Conservation (phyloP, 2,329 filamentous ascomycete species). For the Botrytis fabae region DNA sequence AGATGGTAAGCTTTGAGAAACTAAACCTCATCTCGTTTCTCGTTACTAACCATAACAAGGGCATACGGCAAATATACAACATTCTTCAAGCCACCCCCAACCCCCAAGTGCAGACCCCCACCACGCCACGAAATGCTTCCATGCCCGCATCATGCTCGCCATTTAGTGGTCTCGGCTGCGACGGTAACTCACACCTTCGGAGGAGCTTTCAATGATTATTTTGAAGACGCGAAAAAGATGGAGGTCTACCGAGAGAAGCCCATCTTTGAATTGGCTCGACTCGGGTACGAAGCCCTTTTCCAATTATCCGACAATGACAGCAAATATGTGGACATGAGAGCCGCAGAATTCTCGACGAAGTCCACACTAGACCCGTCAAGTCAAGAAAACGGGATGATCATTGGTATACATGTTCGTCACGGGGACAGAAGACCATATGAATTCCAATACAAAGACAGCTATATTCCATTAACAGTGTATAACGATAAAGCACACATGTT, state of each 20-base stretch:
- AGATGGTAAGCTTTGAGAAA: conserved; percentile 56
- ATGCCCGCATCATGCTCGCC: conserved; percentile 73
- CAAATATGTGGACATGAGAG: conserved; percentile 61
- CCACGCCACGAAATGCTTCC: conserved; percentile 75
- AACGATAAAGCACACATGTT: conserved; percentile 58
- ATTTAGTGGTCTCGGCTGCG: conserved; percentile 71
- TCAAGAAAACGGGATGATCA: conserved; percentile 50
- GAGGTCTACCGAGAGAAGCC: conserved; percentile 55
- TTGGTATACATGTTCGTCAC: conserved; percentile 78
- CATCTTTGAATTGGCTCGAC: conserved; percentile 67
- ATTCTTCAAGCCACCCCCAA: conserved; percentile 69
- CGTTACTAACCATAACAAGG: conserved; percentile 43
- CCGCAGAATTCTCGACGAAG: conserved; percentile 54
- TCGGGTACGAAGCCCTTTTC: conserved; percentile 74
- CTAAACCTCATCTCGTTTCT: not conserved
- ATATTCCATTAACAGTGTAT: conserved; percentile 73
- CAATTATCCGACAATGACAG: conserved; percentile 65
- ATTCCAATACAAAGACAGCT: conserved; percentile 73
- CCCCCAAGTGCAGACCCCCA: conserved; percentile 67
- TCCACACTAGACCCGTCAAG: conserved; percentile 46
- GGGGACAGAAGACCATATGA: conserved; percentile 78
- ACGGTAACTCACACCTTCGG: conserved; percentile 67
- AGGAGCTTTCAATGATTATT: conserved; percentile 54
- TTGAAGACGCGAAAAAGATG: conserved; percentile 50
- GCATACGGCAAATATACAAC: conserved; percentile 73